Evolutionary conservation across 1,284 basidiomycete genomes (phyloP).

Genomic region (Rugosomyces carneus): DNA sequence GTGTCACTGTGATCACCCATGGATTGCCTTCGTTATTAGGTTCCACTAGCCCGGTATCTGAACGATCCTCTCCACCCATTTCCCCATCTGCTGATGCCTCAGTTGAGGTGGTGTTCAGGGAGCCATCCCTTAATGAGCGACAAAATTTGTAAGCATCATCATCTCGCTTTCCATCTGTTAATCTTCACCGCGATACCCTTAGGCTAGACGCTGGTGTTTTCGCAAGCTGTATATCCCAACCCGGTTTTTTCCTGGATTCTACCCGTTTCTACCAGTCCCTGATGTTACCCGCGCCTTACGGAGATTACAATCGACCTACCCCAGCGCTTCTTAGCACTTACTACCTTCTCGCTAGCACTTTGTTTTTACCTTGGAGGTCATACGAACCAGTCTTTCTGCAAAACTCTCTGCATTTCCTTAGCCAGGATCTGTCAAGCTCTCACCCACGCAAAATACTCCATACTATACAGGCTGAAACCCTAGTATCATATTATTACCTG

Average conservation of each 20-base stretch:
- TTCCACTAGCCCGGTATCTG: not conserved
- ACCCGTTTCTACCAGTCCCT: slow-evolving; percentile 30
- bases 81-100: not conserved
- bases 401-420: slow-evolving; percentile 25
- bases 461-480: slow-evolving; percentile 39
- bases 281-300: slow-evolving; percentile 27
- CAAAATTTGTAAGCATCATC: slow-evolving; percentile 1
- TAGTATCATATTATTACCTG: slow-evolving; percentile 41
- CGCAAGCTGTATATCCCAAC: slow-evolving; percentile 18
- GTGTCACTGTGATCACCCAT: no score
- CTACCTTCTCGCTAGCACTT: slow-evolving; percentile 41
- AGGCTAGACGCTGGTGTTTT: slow-evolving; percentile 5
- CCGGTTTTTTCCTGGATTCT: slow-evolving; percentile 41
- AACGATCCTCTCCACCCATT: not conserved
- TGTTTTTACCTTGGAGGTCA: slow-evolving; percentile 17
- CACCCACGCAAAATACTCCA: slow-evolving; percentile 34
- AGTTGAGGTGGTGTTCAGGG: not conserved
- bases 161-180: not conserved
- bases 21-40: not conserved
- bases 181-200: not conserved
- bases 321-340: slow-evolving; percentile 39
- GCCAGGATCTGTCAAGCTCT: slow-evolving; percentile 21
- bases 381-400: slow-evolving; percentile 20
- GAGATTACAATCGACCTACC: slow-evolving; percentile 33
- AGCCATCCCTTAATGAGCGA: slow-evolving; percentile 1